Conservation (phyloP, 2,329 filamentous ascomycete genomes). For the Aspergillus uvarum region DNA sequence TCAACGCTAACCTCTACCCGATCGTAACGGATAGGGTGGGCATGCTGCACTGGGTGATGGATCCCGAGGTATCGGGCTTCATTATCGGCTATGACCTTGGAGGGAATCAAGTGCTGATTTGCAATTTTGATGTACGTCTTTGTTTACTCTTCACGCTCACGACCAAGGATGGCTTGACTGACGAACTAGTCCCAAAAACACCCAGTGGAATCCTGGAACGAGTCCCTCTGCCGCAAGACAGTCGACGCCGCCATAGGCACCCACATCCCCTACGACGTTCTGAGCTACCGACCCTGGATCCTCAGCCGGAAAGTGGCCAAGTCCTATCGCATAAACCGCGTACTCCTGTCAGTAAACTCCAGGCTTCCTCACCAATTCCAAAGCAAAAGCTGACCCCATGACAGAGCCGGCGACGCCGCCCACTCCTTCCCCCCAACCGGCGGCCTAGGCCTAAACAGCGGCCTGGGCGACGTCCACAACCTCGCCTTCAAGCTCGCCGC, state of each 20-base stretch:
- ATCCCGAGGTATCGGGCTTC: conserved; percentile 45
- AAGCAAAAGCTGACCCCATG: not conserved
- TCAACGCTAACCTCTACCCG: conserved; percentile 44
- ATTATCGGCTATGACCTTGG: conserved; percentile 47
- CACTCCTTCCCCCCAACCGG: conserved; percentile 56
- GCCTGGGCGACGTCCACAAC: conserved; percentile 53
- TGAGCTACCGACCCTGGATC: conserved; percentile 45
- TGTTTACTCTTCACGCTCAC: not conserved
- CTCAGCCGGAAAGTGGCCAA: conserved; percentile 45
- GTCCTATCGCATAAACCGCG: conserved; percentile 35
- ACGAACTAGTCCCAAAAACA: conserved; percentile 32
- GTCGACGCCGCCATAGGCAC: conserved; percentile 30
- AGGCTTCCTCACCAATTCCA: not conserved
- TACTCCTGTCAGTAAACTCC: conserved; percentile 38
- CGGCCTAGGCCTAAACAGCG: conserved; percentile 56
- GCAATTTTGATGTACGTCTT: conserved; percentile 44
- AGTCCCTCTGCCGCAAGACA: conserved; percentile 34
- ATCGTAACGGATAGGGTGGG: conserved; percentile 41
- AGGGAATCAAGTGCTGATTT: conserved; percentile 46
- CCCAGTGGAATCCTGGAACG: conserved; percentile 38
- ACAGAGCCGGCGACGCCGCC: conserved; percentile 53
- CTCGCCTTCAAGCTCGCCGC: conserved; percentile 46
- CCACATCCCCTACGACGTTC: conserved; percentile 37
- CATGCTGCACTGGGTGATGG: conserved; percentile 49
- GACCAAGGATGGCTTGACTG: not conserved